A percentile compares a stretch with the other conserved stretches of the same genome.
These are phyloP conservation scores for Penicillium riverlandense DNA, from an alignment of 495 filamentous ascomycete species.

Conservation along the genomic window DNA sequence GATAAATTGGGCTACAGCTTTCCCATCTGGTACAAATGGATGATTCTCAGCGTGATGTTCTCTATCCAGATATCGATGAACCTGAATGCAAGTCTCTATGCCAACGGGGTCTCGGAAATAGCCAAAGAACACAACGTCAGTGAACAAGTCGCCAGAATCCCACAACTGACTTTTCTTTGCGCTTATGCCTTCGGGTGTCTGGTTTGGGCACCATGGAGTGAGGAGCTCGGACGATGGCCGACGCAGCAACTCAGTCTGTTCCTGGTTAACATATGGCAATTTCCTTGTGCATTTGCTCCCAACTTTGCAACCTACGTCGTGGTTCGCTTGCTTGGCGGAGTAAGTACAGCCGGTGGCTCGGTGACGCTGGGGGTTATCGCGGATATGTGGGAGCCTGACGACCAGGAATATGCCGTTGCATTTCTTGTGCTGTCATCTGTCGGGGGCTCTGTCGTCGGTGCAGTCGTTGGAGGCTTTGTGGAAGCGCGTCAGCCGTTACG, in stretches of 20 bases:
- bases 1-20: constrained; percentile 59
- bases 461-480: constrained; percentile 71
- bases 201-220: constrained; percentile 74
- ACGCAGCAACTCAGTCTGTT: constrained; percentile 62
- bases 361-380: constrained; percentile 76
- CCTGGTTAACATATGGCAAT: constrained; percentile 67
- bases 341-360: constrained; percentile 65
- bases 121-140: constrained; percentile 55
- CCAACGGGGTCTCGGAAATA: constrained; percentile 44
- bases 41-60: constrained; percentile 61
- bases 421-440: constrained; percentile 70
- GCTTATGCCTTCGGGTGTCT: constrained; percentile 73
- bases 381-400: constrained; percentile 65
- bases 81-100: constrained; percentile 43
- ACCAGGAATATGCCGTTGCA: constrained; percentile 56
- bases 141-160: constrained; percentile 52
- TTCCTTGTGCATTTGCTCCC: constrained; percentile 60
- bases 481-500: neutral
- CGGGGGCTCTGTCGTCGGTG: constrained; percentile 65
- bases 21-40: constrained; percentile 65
- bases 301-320: constrained; percentile 61
- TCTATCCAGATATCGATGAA: constrained; percentile 76
- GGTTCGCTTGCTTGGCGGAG: constrained; percentile 37
- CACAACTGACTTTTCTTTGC: constrained; percentile 63
- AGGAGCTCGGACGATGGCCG: constrained; percentile 67